Evolutionary conservation across 345 rosid genomes (phyloP).

Genomic region (Anacardium occidentale): DNA sequence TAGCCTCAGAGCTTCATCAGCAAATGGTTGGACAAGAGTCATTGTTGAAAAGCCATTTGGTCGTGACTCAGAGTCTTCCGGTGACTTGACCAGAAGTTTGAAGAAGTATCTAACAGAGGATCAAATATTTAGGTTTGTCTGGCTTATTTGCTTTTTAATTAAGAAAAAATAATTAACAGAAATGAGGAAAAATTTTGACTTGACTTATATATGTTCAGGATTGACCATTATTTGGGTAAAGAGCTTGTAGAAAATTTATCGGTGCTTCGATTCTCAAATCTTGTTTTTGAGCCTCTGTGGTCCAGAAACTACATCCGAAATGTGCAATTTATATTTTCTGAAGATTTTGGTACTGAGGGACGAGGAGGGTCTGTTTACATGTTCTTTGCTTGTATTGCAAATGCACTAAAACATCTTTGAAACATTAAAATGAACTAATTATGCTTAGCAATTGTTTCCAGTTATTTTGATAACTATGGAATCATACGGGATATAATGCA

Average conservation of each 20-base stretch:
- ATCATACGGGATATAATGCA: slow-evolving; percentile 95
- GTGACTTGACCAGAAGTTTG: slow-evolving; percentile 72
- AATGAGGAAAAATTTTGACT: neutral
- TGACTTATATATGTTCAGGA: slow-evolving; percentile 43
- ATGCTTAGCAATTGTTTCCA: slow-evolving; percentile 12
- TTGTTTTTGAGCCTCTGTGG: slow-evolving; percentile 90
- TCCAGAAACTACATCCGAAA: slow-evolving; percentile 80
- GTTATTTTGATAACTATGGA: slow-evolving; percentile 86
- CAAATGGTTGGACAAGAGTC: slow-evolving; percentile 82
- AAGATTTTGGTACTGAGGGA: slow-evolving; percentile 97
- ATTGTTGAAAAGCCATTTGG: slow-evolving; percentile 96
- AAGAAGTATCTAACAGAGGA: slow-evolving; percentile 77
- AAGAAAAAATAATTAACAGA: neutral
- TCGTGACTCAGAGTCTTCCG: slow-evolving; percentile 76
- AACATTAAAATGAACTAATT: slow-evolving; percentile 5
- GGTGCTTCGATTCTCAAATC: slow-evolving; percentile 93
- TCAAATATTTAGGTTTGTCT: slow-evolving; percentile 78
- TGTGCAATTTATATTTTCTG: slow-evolving; percentile 87
- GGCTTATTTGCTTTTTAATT: neutral
- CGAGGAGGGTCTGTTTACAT: slow-evolving; percentile 69
- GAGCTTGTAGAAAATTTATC: slow-evolving; percentile 95
- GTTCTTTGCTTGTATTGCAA: neutral
- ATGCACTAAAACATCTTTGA: neutral
- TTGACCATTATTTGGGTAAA: slow-evolving; percentile 90
- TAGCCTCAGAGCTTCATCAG: slow-evolving; percentile 68